Evolutionary conservation across 495 filamentous ascomycete species (phyloP).

Genomic region (Neurospora hispaniola): DNA sequence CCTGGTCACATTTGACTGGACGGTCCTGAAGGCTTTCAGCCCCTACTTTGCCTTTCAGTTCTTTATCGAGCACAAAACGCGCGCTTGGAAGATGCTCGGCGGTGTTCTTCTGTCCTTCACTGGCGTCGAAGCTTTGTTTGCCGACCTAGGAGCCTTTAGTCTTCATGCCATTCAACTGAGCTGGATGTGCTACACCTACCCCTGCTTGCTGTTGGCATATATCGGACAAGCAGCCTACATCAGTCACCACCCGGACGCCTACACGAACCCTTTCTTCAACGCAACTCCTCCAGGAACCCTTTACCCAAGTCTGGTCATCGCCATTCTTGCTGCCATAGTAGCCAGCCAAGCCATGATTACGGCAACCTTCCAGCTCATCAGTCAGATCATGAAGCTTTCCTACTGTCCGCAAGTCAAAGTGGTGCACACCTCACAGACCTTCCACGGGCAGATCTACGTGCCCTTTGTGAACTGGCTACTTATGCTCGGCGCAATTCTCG

Average conservation of each 20-base stretch:
- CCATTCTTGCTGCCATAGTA: slow-evolving; percentile 60
- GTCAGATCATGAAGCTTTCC: slow-evolving; percentile 62
- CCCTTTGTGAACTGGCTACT: slow-evolving; percentile 63
- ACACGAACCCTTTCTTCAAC: slow-evolving; percentile 64
- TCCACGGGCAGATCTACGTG: slow-evolving; percentile 63
- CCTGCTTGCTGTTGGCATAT: slow-evolving; percentile 60
- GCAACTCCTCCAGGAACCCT: slow-evolving; percentile 54
- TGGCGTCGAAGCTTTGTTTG: slow-evolving; percentile 65
- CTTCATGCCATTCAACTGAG: slow-evolving; percentile 51
- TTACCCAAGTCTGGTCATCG: slow-evolving; percentile 53
- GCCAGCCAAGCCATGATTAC: slow-evolving; percentile 74
- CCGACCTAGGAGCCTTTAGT: slow-evolving; percentile 61
- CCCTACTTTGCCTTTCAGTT: slow-evolving; percentile 54
- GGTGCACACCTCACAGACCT: slow-evolving; percentile 52
- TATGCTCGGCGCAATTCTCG: slow-evolving; percentile 63
- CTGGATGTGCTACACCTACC: slow-evolving; percentile 54
- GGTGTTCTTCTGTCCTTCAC: slow-evolving; percentile 64
- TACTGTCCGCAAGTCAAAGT: slow-evolving; percentile 68
- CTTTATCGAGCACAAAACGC: slow-evolving; percentile 47
- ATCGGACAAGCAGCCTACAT: slow-evolving; percentile 68
- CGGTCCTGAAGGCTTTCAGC: slow-evolving; percentile 59
- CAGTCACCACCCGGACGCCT: slow-evolving; percentile 46
- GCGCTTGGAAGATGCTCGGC: slow-evolving; percentile 58
- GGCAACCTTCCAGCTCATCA: slow-evolving; percentile 54
- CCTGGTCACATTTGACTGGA: slow-evolving; percentile 49